Conservation (phyloP, 768 basidiomycete species). For the Daedaleopsis sinensis region DNA sequence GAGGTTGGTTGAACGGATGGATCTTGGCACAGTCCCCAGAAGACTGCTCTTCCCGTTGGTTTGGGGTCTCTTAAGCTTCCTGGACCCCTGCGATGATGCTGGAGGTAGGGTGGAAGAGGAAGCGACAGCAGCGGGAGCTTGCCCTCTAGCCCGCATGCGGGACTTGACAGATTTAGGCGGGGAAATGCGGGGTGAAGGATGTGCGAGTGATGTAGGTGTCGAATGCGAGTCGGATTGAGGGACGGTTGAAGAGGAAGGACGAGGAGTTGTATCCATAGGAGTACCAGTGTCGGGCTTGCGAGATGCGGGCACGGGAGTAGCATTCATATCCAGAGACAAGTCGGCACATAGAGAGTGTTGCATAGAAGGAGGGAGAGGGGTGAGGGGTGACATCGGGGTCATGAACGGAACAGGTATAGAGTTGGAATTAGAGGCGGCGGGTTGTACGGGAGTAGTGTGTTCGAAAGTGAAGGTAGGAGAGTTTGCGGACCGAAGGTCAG, state of each 20-base stretch:
- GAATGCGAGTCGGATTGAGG: background rate
- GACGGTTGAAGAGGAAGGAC: background rate
- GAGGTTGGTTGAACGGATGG: background rate
- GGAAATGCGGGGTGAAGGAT: background rate
- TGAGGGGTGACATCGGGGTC: conserved; percentile 10
- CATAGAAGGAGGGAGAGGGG: conserved; percentile 1
- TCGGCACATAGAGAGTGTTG: background rate
- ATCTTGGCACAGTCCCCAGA: background rate
- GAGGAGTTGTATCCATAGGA: background rate
- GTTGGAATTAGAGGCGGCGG: background rate
- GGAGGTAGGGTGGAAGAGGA: background rate
- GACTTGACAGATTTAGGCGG: background rate
- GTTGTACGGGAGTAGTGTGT: background rate
- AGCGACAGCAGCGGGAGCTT: background rate
- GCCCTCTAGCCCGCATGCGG: background rate
- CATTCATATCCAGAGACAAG: background rate
- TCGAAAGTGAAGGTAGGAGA: background rate
- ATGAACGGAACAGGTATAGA: background rate
- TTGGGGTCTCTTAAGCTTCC: background rate
- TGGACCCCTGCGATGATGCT: background rate
- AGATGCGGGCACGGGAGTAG: background rate
- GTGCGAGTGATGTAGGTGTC: background rate
- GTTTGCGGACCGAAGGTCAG: background rate
- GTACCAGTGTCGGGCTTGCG: background rate
- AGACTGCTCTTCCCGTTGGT: background rate